Percentiles rank a stretch among this genome's conserved stretches.
phyloP scores from a whole-genome alignment of 140 eudicot genomes.

The Oenanthe javanica region DNA sequence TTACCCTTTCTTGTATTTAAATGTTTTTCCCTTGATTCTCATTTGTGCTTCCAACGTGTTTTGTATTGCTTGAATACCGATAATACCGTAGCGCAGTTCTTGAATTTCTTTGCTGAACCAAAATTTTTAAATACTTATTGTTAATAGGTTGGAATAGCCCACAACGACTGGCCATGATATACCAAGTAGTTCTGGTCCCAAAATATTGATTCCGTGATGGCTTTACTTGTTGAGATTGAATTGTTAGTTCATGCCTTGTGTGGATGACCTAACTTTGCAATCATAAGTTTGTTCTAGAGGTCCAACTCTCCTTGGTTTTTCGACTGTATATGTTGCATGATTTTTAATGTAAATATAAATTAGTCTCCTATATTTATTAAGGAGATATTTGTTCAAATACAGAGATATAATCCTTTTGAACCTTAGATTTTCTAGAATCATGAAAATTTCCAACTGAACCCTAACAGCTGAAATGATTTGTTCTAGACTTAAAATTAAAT shows the following conservation, averaged over 20 bases:
- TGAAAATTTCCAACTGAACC: not conserved
- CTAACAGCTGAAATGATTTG: not conserved
- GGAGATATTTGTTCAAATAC: not conserved
- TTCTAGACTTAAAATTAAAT: too few species aligned
- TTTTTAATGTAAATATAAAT: too few species aligned
- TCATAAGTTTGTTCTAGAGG: not conserved
- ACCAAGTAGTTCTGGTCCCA: not conserved
- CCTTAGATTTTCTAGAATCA: too few species aligned
- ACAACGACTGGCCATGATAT: not conserved
- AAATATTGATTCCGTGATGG: too few species aligned
- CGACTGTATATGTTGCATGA: not conserved
- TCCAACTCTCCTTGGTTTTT: not conserved
- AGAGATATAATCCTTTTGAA: not conserved
- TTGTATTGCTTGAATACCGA: not conserved
- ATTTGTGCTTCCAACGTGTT: not conserved
- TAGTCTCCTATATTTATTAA: too few species aligned
- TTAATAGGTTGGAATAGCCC: not conserved
- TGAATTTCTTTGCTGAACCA: not conserved
- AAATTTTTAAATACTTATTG: too few species aligned
- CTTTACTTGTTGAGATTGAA: not conserved
- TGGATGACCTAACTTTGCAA: not conserved
- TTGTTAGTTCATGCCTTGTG: not conserved
- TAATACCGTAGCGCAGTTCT: not conserved
- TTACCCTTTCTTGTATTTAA: not conserved
- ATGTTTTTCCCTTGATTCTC: not conserved